Evolutionary conservation across 129 eudicot genomes (phyloP).

Genomic region (Chrysanthemum seticuspe): DNA sequence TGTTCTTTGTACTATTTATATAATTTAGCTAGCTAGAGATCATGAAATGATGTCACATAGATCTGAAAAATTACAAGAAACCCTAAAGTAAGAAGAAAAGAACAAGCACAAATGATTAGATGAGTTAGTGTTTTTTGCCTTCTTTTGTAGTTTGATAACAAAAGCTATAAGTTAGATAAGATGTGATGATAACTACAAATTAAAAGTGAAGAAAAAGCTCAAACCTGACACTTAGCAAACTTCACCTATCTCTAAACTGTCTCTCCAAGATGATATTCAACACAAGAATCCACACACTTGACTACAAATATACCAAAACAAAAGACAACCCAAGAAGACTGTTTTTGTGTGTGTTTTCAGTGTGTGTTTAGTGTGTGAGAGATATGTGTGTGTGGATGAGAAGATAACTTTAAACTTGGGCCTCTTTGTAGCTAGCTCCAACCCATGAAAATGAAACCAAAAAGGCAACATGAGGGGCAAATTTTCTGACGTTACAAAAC

Average conservation of each 20-base stretch:
- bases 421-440: conserved; percentile 37
- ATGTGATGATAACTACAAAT: conserved; percentile 23
- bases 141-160: conserved; percentile 20
- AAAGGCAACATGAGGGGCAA: conserved; percentile 43
- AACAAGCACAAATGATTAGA: conserved; percentile 31
- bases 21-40: background rate
- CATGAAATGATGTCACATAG: conserved; percentile 26
- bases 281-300: conserved; percentile 42
- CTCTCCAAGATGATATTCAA: conserved; percentile 38
- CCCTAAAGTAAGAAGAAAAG: conserved; percentile 38
- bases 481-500: conserved; percentile 43
- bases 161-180: conserved; percentile 24
- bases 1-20: conserved; percentile 21
- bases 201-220: conserved; percentile 37
- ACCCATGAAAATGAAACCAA: conserved; percentile 36
- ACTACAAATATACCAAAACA: conserved; percentile 37
- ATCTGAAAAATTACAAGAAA: conserved; percentile 33
- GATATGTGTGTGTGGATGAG: conserved; percentile 33
- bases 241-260: conserved; percentile 21
- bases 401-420: conserved; percentile 27
- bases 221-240: conserved; percentile 42
- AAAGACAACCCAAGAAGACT: conserved; percentile 31
- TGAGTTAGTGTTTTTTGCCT: background rate
- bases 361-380: conserved; percentile 18
- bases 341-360: conserved; percentile 3